Conservation (phyloP, 768 basidiomycete genomes). For the Tulasnella sp. region DNA sequence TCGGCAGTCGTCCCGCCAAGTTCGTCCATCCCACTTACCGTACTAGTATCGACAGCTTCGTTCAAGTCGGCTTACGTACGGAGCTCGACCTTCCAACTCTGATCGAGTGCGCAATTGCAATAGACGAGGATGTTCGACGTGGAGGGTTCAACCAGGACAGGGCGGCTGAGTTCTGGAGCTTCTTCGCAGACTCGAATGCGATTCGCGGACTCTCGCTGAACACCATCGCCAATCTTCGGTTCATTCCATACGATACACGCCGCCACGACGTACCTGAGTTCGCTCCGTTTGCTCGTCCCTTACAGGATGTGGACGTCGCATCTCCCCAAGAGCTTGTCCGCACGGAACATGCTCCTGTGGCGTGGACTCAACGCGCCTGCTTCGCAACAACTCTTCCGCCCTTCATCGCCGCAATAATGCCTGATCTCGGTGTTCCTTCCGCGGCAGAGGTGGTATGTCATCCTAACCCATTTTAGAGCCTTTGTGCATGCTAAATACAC, state of each 20-base stretch:
- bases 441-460: neutral
- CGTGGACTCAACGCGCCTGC: conserved; percentile 6
- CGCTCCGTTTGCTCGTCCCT: neutral
- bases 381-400: neutral
- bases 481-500: neutral
- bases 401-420: neutral
- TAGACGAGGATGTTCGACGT: neutral
- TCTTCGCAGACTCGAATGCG: neutral
- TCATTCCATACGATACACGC: neutral
- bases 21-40: neutral
- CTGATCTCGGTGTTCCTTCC: neutral
- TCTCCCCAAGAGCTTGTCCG: neutral
- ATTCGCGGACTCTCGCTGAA: neutral
- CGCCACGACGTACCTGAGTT: neutral
- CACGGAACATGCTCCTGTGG: neutral
- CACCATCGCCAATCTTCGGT: neutral
- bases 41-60: neutral
- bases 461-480: neutral
- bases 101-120: neutral
- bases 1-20: neutral
- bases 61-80: neutral
- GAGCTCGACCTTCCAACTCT: neutral
- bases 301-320: neutral
- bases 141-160: neutral
- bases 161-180: neutral